Evolutionary conservation across 169 alveolate genomes (phyloP), one percentile per base, ranked within the genome.

Genomic region (Cyclospora cayetanensis): DNA sequence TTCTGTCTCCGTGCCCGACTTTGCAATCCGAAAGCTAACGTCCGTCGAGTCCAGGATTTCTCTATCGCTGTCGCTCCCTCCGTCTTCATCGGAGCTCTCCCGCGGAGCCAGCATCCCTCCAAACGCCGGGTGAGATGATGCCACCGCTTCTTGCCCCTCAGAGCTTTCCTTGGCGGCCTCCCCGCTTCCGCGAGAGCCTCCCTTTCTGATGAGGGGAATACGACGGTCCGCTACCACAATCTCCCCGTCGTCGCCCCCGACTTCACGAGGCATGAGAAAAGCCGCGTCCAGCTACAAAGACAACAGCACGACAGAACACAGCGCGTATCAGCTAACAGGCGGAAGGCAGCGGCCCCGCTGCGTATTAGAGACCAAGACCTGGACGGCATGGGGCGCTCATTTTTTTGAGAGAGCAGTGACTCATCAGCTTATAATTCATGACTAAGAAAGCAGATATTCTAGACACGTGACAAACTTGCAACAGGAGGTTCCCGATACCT

Each of bases 201-300:
- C 27, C 46, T 34, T 34, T 25, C 12, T 34, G 27, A 34, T 37
- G 12, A 79, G 15, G 34, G 74, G 88, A 29, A 79, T 79, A 9
- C 88, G 68, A 35, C 88, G 88, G 53, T 43, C 88, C 50, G 72
- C 88, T 4, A 79, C 74, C 11, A 27, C 88, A 50, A 79, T 79
- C 50, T 79, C 68, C 7, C 88, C 88, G 43, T 2, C 22, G 18
- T 42, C 88, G 72, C 50, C 31, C 11, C 88, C 88, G 12, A 52
- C 15, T 35, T 79, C 88, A 31, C 55, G 66, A 1, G 88, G 88
- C 52, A 79, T 46, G 43, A 53, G 27, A 34, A 43, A 55, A 27
- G 88, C 43, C n/a, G 41, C 88, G 42, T 34, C 88, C 88, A 41
- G 50, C 68, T 27, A 22, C 68, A 76, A 35, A 76, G 20, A 4